These are phyloP conservation scores for Botrytis pseudocinerea DNA, from an alignment of 2,329 filamentous ascomycete species.

Conservation along the genomic window DNA sequence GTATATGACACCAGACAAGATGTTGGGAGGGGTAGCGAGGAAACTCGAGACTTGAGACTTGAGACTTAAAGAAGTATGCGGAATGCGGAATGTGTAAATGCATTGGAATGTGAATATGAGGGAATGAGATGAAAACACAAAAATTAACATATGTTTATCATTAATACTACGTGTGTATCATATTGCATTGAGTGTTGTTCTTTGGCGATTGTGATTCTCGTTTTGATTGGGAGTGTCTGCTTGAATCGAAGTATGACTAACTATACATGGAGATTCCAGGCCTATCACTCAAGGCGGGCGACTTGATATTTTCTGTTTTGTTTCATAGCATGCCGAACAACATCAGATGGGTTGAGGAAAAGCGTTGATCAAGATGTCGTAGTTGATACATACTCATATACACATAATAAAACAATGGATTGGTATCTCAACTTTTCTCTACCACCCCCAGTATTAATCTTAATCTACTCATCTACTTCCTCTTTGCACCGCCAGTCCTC, in stretches of 20 bases:
- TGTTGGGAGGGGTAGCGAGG: not conserved
- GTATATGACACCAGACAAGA: not conserved
- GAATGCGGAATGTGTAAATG: not conserved
- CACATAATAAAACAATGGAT: slow-evolving; percentile 3
- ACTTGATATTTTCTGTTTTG: not conserved
- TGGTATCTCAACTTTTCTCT: not conserved
- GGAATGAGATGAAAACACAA: not conserved
- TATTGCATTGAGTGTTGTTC: not conserved
- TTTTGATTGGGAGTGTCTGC: not conserved
- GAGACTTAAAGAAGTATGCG: not conserved
- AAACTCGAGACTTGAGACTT: not conserved
- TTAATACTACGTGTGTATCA: not conserved
- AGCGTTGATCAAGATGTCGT: not conserved
- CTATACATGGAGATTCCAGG: not conserved
- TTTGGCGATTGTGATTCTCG: not conserved
- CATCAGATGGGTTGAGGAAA: not conserved
- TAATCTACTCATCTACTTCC: slow-evolving; percentile 13
- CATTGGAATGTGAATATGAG: not conserved
- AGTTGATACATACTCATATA: not conserved
- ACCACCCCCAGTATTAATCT: not conserved
- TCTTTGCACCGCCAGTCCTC: slow-evolving; percentile 26
- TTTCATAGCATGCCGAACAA: not conserved
- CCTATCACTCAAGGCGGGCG: not conserved
- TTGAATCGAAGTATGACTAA: not conserved
- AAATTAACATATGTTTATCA: not conserved